Conservation (phyloP, 2,329 filamentous ascomycete genomes). For the Mycogone perniciosa region DNA sequence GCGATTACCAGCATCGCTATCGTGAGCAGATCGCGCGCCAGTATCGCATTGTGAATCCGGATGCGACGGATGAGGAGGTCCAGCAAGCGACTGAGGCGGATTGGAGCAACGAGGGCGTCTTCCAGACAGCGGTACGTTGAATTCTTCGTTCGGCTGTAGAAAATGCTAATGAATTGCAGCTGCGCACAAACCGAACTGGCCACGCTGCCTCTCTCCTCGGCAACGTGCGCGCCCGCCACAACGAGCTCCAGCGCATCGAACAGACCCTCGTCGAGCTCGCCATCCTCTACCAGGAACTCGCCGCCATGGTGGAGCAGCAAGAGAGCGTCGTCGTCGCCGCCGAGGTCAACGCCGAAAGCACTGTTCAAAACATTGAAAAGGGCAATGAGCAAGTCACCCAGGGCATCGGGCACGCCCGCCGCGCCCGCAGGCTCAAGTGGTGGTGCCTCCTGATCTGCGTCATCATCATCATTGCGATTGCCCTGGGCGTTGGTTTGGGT, state of each 20-base stretch:
- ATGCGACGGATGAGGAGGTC: slow-evolving; percentile 69
- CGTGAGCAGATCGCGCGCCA: slow-evolving; percentile 74
- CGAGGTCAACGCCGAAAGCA: slow-evolving; percentile 60
- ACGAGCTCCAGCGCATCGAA: slow-evolving; percentile 76
- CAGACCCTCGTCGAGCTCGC: slow-evolving; percentile 65
- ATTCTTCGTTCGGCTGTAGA: not conserved
- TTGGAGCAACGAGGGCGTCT: slow-evolving; percentile 74
- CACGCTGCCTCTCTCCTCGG: slow-evolving; percentile 69
- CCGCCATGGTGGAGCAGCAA: slow-evolving; percentile 67
- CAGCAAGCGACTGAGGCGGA: slow-evolving; percentile 61
- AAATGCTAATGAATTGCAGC: slow-evolving; percentile 37
- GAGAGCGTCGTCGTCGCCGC: slow-evolving; percentile 56
- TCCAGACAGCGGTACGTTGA: slow-evolving; percentile 67
- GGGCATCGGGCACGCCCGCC: slow-evolving; percentile 60
- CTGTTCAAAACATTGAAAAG: slow-evolving; percentile 59
- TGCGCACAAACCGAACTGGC: slow-evolving; percentile 67
- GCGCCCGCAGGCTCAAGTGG: slow-evolving; percentile 74
- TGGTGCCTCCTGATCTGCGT: slow-evolving; percentile 61
- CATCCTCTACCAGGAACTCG: slow-evolving; percentile 66
- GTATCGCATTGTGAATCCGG: slow-evolving; percentile 75
- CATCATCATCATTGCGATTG: slow-evolving; percentile 51
- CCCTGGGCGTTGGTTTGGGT: slow-evolving; percentile 49
- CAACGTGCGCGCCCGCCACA: slow-evolving; percentile 74
- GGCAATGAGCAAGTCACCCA: slow-evolving; percentile 64
- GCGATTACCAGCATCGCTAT: slow-evolving; percentile 63